Conservation (phyloP, 2,329 filamentous ascomycete species). For the Dryadomyces sulphureus region DNA sequence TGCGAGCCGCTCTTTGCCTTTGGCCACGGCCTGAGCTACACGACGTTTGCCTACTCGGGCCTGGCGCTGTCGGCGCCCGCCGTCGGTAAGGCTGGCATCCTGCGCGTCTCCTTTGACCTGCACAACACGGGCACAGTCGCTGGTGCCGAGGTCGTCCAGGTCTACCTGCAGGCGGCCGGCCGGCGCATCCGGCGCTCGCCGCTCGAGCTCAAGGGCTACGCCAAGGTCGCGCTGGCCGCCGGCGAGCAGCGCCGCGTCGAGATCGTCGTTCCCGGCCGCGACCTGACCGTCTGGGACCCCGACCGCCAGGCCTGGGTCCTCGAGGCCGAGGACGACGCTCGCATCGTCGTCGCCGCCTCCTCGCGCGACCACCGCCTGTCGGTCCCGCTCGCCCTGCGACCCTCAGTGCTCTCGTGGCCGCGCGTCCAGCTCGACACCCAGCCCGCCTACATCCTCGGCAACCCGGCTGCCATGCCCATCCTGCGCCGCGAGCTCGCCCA, state of each 20-base stretch:
- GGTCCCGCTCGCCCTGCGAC: not conserved
- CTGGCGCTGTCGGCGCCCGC: conserved; percentile 3
- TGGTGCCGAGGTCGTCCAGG: conserved; percentile 38
- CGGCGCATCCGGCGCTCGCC: conserved; percentile 1
- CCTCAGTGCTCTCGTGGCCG: conserved; percentile 1
- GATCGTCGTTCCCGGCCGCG: not conserved
- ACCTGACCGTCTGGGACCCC: conserved; percentile 3
- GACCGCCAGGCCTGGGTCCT: conserved; percentile 1
- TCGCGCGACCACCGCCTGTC: not conserved
- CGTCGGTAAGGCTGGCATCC: conserved; percentile 8
- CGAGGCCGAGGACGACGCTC: not conserved
- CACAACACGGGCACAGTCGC: conserved; percentile 37
- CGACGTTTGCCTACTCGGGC: conserved; percentile 39
- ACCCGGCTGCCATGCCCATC: not conserved
- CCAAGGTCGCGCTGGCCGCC: conserved; percentile 1
- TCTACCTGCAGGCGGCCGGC: conserved; percentile 13
- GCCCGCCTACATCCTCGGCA: conserved; percentile 1
- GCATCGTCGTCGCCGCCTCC: not conserved
- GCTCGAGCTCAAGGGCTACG: conserved; percentile 3
- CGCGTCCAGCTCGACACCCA: conserved; percentile 1
- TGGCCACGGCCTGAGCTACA: conserved; percentile 68
- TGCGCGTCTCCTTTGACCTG: conserved; percentile 33
- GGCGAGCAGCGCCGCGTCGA: conserved; percentile 1
- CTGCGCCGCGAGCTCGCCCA: not conserved
- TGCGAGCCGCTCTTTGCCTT: conserved; percentile 58